A percentile compares a stretch with the other conserved stretches of the same genome.
Conservation (phyloP, 768 basidiomycete genomes). For the Aureoboletus auriporus region DNA sequence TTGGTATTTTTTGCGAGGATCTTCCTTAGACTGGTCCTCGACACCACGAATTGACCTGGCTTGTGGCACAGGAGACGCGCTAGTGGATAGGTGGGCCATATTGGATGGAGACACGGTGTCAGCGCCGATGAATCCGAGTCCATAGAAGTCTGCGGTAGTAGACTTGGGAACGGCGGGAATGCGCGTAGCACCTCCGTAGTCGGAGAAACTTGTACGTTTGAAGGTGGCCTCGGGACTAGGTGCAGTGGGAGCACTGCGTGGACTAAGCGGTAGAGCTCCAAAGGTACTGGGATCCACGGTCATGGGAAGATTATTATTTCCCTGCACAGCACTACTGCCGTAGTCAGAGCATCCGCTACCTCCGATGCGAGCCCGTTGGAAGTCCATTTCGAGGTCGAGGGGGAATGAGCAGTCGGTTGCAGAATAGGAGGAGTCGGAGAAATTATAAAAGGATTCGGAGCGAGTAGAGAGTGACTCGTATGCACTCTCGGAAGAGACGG, state of each 20-base stretch:
- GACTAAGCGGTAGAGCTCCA: conserved; percentile 53
- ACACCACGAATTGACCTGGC: conserved; percentile 34
- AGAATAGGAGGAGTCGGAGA: conserved; percentile 49
- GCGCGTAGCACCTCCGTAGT: conserved; percentile 56
- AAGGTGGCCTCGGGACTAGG: conserved; percentile 23
- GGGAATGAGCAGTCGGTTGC: conserved; percentile 53
- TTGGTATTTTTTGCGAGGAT: conserved; percentile 75
- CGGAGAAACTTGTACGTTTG: conserved; percentile 58
- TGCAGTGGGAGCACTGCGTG: conserved; percentile 45
- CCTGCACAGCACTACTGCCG: conserved; percentile 35
- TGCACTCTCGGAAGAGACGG: conserved; percentile 73
- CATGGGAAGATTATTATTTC: conserved; percentile 36
- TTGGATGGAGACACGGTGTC: conserved; percentile 55
- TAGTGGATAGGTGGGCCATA: conserved; percentile 45
- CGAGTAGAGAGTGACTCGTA: conserved; percentile 66
- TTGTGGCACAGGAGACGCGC: conserved; percentile 39
- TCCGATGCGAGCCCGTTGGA: conserved; percentile 53
- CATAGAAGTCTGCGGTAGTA: conserved; percentile 46
- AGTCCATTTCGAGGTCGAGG: conserved; percentile 72
- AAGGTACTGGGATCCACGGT: conserved; percentile 57
- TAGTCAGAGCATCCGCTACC: conserved; percentile 52
- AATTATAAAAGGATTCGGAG: conserved; percentile 69
- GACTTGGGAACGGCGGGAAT: conserved; percentile 45
- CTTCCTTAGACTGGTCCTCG: conserved; percentile 48
- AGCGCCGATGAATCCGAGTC: conserved; percentile 27